Percentiles rank a stretch among this genome's conserved stretches.
phyloP scores from a whole-genome alignment of 2,329 filamentous ascomycete species.

The Claviceps maximensis region DNA sequence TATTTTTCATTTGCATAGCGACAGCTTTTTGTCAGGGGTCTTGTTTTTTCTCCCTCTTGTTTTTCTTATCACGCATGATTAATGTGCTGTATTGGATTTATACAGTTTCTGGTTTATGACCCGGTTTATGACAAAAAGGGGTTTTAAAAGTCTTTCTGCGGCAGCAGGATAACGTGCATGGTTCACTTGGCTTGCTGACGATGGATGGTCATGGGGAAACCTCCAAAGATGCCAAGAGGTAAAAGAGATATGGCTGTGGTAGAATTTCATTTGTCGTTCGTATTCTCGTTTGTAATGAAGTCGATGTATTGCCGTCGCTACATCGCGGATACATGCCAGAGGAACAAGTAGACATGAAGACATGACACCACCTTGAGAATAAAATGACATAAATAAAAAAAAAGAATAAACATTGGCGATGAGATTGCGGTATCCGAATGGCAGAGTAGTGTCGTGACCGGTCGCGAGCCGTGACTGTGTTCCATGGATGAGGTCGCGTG shows the following conservation, averaged over 20 bases:
- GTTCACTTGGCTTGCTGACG: neutral
- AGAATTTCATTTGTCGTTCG: conserved; percentile 2
- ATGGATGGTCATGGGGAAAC: neutral
- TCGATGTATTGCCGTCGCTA: neutral
- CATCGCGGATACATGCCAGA: neutral
- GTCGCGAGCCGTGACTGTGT: no score
- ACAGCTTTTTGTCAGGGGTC: conserved; percentile 15
- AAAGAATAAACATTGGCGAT: neutral
- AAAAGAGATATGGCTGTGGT: neutral
- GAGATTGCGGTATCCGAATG: no score
- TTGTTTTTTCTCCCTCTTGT: conserved; percentile 6
- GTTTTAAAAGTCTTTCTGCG: neutral
- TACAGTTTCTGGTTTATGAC: neutral
- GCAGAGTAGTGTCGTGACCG: no score
- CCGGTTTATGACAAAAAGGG: neutral
- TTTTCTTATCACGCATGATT: neutral
- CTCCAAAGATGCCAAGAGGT: no score
- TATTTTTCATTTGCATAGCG: conserved; percentile 22
- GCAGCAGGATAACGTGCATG: neutral
- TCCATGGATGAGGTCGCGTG: no score
- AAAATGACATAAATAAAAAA: neutral
- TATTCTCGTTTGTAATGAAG: conserved; percentile 1
- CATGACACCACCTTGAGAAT: neutral
- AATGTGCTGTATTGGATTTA: neutral
- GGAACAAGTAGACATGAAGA: neutral